These are phyloP conservation scores for Aspergillus fructus DNA, from an alignment of 2,329 filamentous ascomycete species.

Conservation along the genomic window DNA sequence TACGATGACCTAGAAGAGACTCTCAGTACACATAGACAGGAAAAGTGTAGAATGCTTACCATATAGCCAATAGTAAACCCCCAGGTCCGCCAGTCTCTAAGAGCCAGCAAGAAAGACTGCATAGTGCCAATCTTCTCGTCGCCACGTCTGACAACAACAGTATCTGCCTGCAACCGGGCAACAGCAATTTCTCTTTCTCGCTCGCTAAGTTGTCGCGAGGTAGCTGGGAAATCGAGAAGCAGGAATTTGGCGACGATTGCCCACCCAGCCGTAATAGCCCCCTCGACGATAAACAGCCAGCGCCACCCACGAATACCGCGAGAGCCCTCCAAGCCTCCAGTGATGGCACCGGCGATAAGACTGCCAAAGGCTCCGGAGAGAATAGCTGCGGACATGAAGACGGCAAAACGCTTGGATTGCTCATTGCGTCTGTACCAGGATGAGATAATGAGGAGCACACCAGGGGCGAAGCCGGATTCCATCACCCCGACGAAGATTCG, in stretches of 20 bases:
- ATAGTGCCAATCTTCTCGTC: background rate
- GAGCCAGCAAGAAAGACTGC: background rate
- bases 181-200: background rate
- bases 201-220: background rate
- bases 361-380: background rate
- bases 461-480: slow-evolving; percentile 2
- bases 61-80: background rate
- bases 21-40: too few species aligned
- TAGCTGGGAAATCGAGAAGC: background rate
- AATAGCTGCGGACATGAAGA: background rate
- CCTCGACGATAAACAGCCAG: slow-evolving; percentile 7
- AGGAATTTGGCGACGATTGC: background rate
- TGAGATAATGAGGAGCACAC: background rate
- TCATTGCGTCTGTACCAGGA: background rate
- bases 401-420: background rate
- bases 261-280: background rate
- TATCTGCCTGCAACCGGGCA: background rate
- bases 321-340: background rate
- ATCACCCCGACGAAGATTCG: background rate
- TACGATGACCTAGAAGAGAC: background rate
- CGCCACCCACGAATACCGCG: background rate
- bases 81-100: slow-evolving; percentile 2
- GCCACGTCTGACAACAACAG: background rate
- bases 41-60: background rate
- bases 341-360: background rate